Evolutionary conservation across 1,284 basidiomycete species (phyloP), one percentile per base, ranked within the genome.

Genomic region (Vanrija sp.): DNA sequence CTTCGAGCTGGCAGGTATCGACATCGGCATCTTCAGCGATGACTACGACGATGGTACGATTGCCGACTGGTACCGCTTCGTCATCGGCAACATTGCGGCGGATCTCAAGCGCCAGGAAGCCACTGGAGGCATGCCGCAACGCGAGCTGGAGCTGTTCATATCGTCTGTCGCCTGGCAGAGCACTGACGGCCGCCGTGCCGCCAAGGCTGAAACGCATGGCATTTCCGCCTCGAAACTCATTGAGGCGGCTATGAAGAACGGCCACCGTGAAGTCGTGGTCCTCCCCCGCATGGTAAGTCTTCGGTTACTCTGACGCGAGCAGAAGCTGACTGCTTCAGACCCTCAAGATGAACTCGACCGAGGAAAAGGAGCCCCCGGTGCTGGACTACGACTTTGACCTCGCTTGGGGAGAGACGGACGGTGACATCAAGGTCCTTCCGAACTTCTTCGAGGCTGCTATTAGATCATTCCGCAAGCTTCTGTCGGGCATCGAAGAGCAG

Each of bases 311-410:
- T 29, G 12, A 25, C 23, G 14, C 15, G 29, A 9, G 39, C 14
- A 12, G 29, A 16, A 28, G 25, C 56, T 60, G 14, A 59, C 52
- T 6, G 5, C 38, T 7, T 7, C 48, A 73, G 71, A 65, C 62
- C 15, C 63, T 75, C 44, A 63, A 58, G 19, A 75, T 75, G 73
- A 44, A 54, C 19, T 75, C 73, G 19, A 58, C 62, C n/a, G 64
- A 75, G 55, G 52, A 58, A 19, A 46, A 42, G 8, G 39, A 56
- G 23, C 67, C 68, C 3, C 52, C 54, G 5, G 59, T 56, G 3
- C 46, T 75, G 18, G 63, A 69, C 14, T 73, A 72, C 56, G 68
- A 74, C 59, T 75, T 73, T 52, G 65, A 66, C 43, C 57, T 75
- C 4, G 43, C 63, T 1, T 73, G 73, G 71, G 71, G 72, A 15